phyloP scores from a whole-genome alignment of 176 grass and related monocot genomes.

The Triticum dicoccoides region DNA sequence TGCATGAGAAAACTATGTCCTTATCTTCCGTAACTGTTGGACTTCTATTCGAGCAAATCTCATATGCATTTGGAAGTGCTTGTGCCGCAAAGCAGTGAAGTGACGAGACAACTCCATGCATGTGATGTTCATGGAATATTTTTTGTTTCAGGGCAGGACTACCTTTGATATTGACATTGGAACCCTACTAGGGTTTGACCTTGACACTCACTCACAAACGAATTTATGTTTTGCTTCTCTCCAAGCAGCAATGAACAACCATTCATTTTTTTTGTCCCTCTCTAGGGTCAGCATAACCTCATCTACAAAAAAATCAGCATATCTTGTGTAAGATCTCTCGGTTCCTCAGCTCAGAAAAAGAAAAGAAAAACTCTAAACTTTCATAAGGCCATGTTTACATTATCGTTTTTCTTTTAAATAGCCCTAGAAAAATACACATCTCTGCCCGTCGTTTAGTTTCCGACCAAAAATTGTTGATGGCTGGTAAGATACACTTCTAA shows the following conservation, averaged over 20 bases:
- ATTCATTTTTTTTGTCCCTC: constrained; percentile 15
- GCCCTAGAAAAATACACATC: no score
- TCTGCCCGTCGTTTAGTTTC: no score
- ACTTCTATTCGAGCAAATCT: constrained; percentile 36
- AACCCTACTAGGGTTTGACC: constrained; percentile 9
- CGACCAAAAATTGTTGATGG: no score
- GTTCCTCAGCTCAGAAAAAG: neutral
- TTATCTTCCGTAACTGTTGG: constrained; percentile 18
- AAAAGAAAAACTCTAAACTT: no score
- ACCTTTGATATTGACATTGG: constrained; percentile 6
- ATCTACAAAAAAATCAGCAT: neutral
- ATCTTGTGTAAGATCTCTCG: neutral
- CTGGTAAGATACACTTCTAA: no score
- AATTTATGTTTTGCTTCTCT: constrained; percentile 22
- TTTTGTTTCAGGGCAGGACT: constrained; percentile 13
- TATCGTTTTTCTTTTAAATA: no score
- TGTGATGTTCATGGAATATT: neutral
- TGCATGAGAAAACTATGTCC: neutral
- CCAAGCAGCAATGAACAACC: constrained; percentile 18
- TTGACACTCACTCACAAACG: neutral
- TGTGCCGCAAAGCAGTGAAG: neutral
- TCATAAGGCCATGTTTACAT: no score
- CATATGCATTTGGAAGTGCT: constrained; percentile 4
- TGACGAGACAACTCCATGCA: neutral
- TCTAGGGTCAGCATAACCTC: constrained; percentile 1